Evolutionary conservation across 2,329 filamentous ascomycete species (phyloP).

Genomic region (Albophoma yamanashiensis): DNA sequence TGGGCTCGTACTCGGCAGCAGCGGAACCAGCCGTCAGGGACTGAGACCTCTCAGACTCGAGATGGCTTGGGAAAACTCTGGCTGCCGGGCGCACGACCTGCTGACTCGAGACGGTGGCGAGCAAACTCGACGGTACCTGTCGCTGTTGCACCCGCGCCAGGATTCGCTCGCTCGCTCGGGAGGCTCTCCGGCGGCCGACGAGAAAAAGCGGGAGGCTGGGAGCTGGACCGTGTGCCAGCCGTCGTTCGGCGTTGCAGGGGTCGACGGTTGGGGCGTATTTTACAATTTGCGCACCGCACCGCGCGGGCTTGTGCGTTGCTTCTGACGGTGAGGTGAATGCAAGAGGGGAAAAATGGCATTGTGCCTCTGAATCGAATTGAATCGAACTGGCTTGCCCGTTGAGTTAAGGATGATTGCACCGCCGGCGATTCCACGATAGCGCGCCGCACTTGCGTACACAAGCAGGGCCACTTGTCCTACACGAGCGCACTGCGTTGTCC

Average conservation of each 20-base stretch:
- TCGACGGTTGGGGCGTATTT: background rate
- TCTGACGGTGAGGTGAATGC: background rate
- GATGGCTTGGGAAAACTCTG: background rate
- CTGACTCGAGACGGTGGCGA: background rate
- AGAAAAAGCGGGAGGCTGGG: slow-evolving; percentile 1
- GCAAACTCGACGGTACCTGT: background rate
- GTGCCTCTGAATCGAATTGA: background rate
- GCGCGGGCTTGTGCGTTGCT: background rate
- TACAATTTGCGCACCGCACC: background rate
- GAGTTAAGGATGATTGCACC: background rate
- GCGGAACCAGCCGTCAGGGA: background rate
- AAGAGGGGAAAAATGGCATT: background rate
- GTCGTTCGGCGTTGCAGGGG: background rate
- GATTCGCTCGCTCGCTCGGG: background rate
- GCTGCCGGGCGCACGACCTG: background rate
- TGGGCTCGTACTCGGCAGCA: background rate
- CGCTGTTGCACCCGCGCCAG: background rate
- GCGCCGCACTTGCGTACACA: background rate
- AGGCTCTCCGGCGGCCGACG: background rate
- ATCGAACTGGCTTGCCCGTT: background rate
- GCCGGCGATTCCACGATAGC: background rate
- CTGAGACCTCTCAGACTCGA: background rate
- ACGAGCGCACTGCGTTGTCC: background rate
- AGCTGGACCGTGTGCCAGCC: background rate
- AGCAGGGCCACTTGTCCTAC: too few relatives aligned